Evolutionary conservation across 768 basidiomycete genomes (phyloP).

Genomic region (Lactifluus echinatus): DNA sequence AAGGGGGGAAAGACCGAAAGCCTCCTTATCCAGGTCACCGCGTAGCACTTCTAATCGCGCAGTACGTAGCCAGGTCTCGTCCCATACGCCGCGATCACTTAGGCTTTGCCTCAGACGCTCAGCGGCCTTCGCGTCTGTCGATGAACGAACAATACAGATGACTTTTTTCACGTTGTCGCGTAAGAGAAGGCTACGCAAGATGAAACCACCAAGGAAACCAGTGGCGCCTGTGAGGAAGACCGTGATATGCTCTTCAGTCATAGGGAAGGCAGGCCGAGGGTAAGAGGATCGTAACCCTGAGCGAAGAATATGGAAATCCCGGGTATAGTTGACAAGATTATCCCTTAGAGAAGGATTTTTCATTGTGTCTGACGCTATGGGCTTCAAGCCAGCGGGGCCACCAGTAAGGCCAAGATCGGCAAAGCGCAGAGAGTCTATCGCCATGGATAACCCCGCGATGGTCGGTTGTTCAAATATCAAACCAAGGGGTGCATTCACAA

Average conservation of each 20-base stretch:
- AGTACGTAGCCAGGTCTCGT: conserved; percentile 65
- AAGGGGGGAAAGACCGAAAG: conserved; percentile 59
- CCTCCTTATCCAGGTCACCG: conserved; percentile 72
- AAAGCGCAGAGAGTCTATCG: conserved; percentile 66
- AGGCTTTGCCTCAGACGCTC: conserved; percentile 63
- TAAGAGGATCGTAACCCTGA: conserved; percentile 54
- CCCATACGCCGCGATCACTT: conserved; percentile 79
- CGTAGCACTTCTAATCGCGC: conserved; percentile 68
- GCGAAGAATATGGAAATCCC: conserved; percentile 63
- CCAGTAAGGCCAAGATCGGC: conserved; percentile 70
- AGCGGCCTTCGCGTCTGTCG: conserved; percentile 51
- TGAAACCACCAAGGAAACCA: conserved; percentile 92
- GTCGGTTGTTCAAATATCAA: conserved; percentile 90
- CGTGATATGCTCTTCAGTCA: conserved; percentile 46
- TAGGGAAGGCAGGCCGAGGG: conserved; percentile 48
- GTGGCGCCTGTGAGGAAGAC: conserved; percentile 96
- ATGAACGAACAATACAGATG: conserved; percentile 82
- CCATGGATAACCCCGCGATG: conserved; percentile 62
- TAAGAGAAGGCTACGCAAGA: conserved; percentile 70
- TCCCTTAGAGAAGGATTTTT: not conserved
- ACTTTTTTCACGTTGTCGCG: conserved; percentile 71
- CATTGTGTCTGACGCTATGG: not conserved
- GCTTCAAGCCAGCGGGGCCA: conserved; percentile 21
- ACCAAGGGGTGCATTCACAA: conserved; percentile 84
- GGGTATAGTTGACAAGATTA: conserved; percentile 35